Base-by-base conservation (phyloP, 169 alveolate species). In the Perkinsus olseni region DNA sequence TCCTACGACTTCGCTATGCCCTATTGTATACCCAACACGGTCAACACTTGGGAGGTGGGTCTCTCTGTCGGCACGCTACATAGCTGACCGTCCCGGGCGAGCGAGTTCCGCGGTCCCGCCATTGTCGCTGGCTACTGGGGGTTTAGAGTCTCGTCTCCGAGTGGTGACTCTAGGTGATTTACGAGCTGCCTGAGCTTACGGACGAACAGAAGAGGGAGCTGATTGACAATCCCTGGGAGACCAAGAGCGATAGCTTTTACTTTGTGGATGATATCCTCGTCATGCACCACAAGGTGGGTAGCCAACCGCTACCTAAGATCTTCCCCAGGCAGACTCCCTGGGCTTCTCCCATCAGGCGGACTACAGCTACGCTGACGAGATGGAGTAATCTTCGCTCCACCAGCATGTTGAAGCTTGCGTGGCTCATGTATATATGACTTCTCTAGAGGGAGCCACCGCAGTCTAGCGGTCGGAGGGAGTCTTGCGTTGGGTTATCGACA, bases 21-120 rank as follows among this genome's bases (percentile, higher is more conserved):
- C 39, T 97, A 96, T 93, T 96, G 98, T 74, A 97, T 97, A 90
- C 98, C 98, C 36, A 94, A 95, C 92, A 94, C 97, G 0, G 93
- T 93, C 6, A 97, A 97, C 93, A 94, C 97, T 28, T 96, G 97
- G 97, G 98, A 97, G 92, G 93, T 93, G 11, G 11, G 21, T 40
- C 11, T 40, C 50, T 3, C 11, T 6, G 21, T 40, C 21, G 50
- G 50, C 50, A 6, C 50, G 50, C 21, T 11, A 40, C 50, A 11
- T 11, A 11, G 50, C 50, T 40, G 50, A 40, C n/a, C n/a, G n/a
- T n/a, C n/a, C 17, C 36, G 82, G 82, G 82, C 82, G 82, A 62
- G 82, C 82, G 82, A 8, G 0, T 6, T 62, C n/a, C n/a, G n/a
- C n/a, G n/a, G n/a, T n/a, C n/a, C n/a, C n/a, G n/a, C n/a, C n/a